A percentile compares a stretch with the other conserved stretches of the same genome.
Evolutionary conservation across 805 yeast species (phyloP).

Genomic region (Komagataella mondaviorum): DNA sequence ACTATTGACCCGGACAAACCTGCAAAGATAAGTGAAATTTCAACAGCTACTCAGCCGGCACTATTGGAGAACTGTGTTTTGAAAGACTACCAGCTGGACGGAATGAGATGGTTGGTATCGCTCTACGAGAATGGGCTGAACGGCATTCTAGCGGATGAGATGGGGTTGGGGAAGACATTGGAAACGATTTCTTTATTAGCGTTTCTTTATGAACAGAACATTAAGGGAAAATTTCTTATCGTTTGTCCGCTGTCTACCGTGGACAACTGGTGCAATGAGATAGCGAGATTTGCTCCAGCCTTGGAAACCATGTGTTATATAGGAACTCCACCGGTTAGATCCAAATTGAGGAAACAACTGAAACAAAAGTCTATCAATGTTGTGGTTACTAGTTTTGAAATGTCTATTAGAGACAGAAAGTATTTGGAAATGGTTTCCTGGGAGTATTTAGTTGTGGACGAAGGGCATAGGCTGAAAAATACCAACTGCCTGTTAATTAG

Average conservation of each 20-base stretch:
- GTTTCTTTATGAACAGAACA: constrained; percentile 65
- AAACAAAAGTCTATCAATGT: constrained; percentile 27
- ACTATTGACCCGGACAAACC: constrained; percentile 4
- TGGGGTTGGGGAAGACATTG: constrained; percentile 93
- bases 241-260: constrained; percentile 80
- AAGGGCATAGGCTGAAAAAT: constrained; percentile 89
- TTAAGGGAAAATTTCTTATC: constrained; percentile 64
- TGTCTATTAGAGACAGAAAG: constrained; percentile 54
- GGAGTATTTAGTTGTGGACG: constrained; percentile 86
- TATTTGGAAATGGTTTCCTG: constrained; percentile 42
- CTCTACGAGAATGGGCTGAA: constrained; percentile 87
- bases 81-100: constrained; percentile 81
- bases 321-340: constrained; percentile 50
- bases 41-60: constrained; percentile 32
- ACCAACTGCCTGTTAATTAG: constrained; percentile 63
- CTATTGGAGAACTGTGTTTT: constrained; percentile 42
- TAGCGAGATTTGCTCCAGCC: constrained; percentile 59
- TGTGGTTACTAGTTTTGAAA: constrained; percentile 73
- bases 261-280: constrained; percentile 73
- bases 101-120: constrained; percentile 82
- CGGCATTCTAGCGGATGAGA: constrained; percentile 93
- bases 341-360: constrained; percentile 20
- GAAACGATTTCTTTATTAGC: constrained; percentile 75
- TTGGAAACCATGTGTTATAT: constrained; percentile 49
- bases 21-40: constrained; percentile 5